Conservation (phyloP, 805 yeast species). For the Suhomyces kilbournensis region DNA sequence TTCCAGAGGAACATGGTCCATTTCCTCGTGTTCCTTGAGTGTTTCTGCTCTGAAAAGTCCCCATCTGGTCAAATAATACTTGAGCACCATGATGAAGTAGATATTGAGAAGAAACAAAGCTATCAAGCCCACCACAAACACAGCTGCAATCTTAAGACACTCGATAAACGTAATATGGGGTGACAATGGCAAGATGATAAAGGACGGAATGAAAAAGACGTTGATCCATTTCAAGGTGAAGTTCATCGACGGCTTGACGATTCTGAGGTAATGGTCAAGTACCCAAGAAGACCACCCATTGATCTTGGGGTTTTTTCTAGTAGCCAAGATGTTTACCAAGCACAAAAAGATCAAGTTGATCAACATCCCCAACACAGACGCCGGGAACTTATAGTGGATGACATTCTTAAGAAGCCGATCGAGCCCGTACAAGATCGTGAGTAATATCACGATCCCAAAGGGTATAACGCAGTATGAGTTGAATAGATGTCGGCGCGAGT, state of each 20-base stretch:
- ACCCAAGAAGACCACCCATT: conserved; percentile 20
- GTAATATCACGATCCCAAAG: conserved; percentile 44
- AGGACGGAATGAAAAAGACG: conserved; percentile 74
- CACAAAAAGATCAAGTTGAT: conserved; percentile 49
- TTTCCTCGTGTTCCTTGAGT: conserved; percentile 16
- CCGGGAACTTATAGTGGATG: conserved; percentile 55
- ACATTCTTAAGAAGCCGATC: conserved; percentile 45
- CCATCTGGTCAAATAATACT: conserved; percentile 11
- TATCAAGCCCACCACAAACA: conserved; percentile 64
- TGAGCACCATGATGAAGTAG: conserved; percentile 32
- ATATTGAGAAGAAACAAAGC: conserved; percentile 44
- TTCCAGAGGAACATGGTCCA: neutral
- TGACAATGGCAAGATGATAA: conserved; percentile 66
- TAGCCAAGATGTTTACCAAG: conserved; percentile 23
- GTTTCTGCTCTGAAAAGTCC: conserved; percentile 7
- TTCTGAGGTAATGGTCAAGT: conserved; percentile 27
- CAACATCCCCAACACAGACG: conserved; percentile 70
- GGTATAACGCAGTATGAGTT: conserved; percentile 48
- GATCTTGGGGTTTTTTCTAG: conserved; percentile 1
- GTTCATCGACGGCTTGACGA: conserved; percentile 61
- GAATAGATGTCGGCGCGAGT: conserved; percentile 32
- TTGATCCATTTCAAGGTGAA: conserved; percentile 76
- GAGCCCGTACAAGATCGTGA: conserved; percentile 51
- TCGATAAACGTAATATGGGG: conserved; percentile 64
- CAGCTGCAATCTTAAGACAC: conserved; percentile 70